Evolutionary conservation across 306 rosid genomes (phyloP).

Genomic region (Clitoria ternatea): DNA sequence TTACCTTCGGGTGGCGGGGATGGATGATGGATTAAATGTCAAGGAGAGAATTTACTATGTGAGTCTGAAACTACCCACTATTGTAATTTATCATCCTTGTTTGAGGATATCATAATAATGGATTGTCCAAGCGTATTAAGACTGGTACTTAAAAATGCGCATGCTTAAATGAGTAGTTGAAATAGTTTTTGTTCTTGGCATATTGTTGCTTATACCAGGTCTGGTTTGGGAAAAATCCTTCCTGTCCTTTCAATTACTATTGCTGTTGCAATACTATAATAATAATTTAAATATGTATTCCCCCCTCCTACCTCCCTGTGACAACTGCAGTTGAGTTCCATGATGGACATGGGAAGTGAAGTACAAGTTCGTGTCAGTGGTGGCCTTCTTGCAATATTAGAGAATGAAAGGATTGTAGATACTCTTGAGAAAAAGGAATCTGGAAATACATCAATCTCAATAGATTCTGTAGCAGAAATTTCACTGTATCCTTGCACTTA

Average conservation of each 20-base stretch:
- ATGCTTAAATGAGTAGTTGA: slow-evolving; percentile 1
- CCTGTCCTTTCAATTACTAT: background rate
- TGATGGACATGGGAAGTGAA: slow-evolving; percentile 96
- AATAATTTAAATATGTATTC: slow-evolving; percentile 3
- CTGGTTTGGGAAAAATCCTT: background rate
- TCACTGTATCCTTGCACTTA: slow-evolving; percentile 67
- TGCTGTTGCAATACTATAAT: slow-evolving; percentile 6
- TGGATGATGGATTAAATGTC: slow-evolving; percentile 87
- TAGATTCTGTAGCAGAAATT: slow-evolving; percentile 74
- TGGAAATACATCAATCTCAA: slow-evolving; percentile 70
- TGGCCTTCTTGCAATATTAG: slow-evolving; percentile 95
- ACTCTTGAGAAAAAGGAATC: slow-evolving; percentile 76
- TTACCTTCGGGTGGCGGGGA: slow-evolving; percentile 89
- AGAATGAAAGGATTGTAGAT: slow-evolving; percentile 83
- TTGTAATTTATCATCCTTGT: slow-evolving; percentile 18
- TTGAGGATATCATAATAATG: slow-evolving; percentile 15
- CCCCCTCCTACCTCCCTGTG: background rate
- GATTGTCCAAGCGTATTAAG: slow-evolving; percentile 12
- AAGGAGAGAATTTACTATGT: slow-evolving; percentile 84
- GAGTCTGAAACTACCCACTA: slow-evolving; percentile 37
- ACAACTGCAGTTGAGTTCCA: slow-evolving; percentile 72
- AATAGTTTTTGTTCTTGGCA: background rate
- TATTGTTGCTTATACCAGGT: slow-evolving; percentile 12
- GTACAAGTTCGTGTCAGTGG: slow-evolving; percentile 95
- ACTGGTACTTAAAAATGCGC: slow-evolving; percentile 12